These are phyloP conservation scores for Tagetes erecta DNA, from an alignment of 129 eudicot genomes.

Conservation along the genomic window DNA sequence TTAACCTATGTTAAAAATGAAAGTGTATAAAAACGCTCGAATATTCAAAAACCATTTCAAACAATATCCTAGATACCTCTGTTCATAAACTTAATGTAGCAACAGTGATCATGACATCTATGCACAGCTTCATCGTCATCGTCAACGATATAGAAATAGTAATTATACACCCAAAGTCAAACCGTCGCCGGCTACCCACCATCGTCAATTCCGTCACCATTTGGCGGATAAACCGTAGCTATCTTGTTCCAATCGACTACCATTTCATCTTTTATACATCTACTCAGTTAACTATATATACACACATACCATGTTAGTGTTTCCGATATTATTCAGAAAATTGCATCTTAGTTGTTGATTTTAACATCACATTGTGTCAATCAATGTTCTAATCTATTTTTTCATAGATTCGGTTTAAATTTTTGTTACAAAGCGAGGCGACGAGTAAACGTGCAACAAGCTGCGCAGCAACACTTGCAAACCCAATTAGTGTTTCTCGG, in stretches of 20 bases:
- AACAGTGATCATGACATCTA: background rate
- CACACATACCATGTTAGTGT: background rate
- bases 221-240: constrained; percentile 54
- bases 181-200: constrained; percentile 31
- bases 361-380: constrained; percentile 8
- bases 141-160: background rate
- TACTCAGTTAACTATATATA: constrained; percentile 27
- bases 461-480: no score
- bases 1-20: no score
- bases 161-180: background rate
- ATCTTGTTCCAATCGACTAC: constrained; percentile 24
- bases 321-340: constrained; percentile 13
- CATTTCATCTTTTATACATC: constrained; percentile 8
- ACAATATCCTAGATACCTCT: background rate
- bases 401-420: no score
- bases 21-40: no score
- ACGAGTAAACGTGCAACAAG: no score
- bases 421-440: no score
- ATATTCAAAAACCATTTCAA: background rate
- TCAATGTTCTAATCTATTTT: constrained; percentile 11
- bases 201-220: constrained; percentile 48
- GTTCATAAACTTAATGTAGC: background rate
- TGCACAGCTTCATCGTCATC: background rate
- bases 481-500: background rate
- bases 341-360: constrained; percentile 16